Conservation (phyloP, 495 filamentous ascomycete species). For the Penicillium cosmopolitanum region DNA sequence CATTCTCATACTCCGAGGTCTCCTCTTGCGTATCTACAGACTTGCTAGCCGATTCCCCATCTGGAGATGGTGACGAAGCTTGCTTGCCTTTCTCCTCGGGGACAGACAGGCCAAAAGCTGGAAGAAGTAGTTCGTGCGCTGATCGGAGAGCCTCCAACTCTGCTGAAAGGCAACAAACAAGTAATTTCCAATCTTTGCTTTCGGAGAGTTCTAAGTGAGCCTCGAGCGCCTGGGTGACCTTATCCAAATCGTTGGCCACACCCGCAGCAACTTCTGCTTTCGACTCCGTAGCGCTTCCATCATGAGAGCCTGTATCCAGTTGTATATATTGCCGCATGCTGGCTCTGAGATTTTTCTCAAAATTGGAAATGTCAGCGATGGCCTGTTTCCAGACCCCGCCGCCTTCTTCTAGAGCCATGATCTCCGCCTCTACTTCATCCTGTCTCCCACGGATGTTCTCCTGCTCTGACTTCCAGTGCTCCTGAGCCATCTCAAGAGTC, state of each 20-base stretch:
- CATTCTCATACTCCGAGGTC: slow-evolving; percentile 32
- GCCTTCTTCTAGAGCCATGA: slow-evolving; percentile 80
- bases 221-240: slow-evolving; percentile 44
- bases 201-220: slow-evolving; percentile 46
- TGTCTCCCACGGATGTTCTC: slow-evolving; percentile 59
- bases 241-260: slow-evolving; percentile 48
- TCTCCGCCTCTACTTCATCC: slow-evolving; percentile 66
- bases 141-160: slow-evolving; percentile 84
- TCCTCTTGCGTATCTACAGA: slow-evolving; percentile 12
- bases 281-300: slow-evolving; percentile 11
- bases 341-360: slow-evolving; percentile 65
- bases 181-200: slow-evolving; percentile 75
- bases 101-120: slow-evolving; percentile 30
- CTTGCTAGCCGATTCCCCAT: slow-evolving; percentile 5
- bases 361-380: slow-evolving; percentile 62
- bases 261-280: slow-evolving; percentile 36
- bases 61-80: slow-evolving; percentile 9
- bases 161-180: slow-evolving; percentile 86
- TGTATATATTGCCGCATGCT: slow-evolving; percentile 54
- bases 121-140: slow-evolving; percentile 65
- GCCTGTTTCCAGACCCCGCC: slow-evolving; percentile 78
- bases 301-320: slow-evolving; percentile 21
- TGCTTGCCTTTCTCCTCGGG: slow-evolving; percentile 9
- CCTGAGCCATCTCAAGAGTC: slow-evolving; percentile 75
- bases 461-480: slow-evolving; percentile 74